These are phyloP conservation scores for Zizania palustris DNA, from an alignment of 202 grass and related monocot genomes.

Conservation along the genomic window DNA sequence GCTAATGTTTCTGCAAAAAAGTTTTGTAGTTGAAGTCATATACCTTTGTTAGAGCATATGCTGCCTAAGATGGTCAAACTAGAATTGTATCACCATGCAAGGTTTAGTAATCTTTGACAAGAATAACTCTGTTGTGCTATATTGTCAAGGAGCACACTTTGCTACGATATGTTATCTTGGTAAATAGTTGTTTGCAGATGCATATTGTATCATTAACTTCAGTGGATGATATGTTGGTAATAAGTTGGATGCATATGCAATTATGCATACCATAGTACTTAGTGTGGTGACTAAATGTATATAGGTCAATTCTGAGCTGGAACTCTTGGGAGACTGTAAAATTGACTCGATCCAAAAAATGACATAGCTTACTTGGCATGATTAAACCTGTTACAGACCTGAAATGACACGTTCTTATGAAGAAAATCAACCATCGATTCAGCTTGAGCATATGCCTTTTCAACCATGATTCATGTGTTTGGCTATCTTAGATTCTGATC, in stretches of 20 bases:
- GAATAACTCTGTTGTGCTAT: constrained; percentile 25
- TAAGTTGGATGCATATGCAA: constrained; percentile 6
- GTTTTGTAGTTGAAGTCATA: constrained; percentile 6
- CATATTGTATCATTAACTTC: constrained; percentile 4
- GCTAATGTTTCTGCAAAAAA: constrained; percentile 12
- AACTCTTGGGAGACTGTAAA: neutral
- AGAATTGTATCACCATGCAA: neutral
- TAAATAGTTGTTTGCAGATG: neutral
- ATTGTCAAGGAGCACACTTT: constrained; percentile 22
- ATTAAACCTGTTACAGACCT: neutral
- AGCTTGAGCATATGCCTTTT: constrained; percentile 21
- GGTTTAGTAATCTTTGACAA: constrained; percentile 35
- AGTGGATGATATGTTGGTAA: neutral
- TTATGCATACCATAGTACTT: constrained; percentile 11
- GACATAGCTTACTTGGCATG: neutral
- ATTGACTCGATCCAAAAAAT: neutral
- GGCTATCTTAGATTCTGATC: constrained; percentile 20
- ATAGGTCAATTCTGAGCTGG: neutral
- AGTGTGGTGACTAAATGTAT: neutral
- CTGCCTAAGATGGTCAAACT: neutral
- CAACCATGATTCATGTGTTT: neutral
- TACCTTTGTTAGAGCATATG: neutral
- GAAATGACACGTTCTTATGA: constrained; percentile 19
- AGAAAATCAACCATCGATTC: neutral
- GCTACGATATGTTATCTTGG: neutral